phyloP scores from a whole-genome alignment of 2,329 filamentous ascomycete species.

The Grosmannia huntii region DNA sequence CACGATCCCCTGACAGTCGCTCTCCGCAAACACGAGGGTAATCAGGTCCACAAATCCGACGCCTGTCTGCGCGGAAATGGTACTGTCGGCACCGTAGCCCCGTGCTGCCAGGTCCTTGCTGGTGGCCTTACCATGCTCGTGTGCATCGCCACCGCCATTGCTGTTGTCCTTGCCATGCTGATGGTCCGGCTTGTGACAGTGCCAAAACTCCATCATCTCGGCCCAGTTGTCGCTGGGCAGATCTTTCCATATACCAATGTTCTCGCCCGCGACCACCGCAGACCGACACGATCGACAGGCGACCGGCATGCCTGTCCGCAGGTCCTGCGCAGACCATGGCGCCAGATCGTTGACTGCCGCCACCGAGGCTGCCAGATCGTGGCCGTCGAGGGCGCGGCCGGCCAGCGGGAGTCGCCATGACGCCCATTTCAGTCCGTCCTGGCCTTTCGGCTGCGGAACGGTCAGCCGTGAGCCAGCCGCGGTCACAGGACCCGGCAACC shows the following conservation, averaged over 20 bases:
- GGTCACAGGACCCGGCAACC: slow-evolving; percentile 30
- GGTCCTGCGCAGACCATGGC: slow-evolving; percentile 44
- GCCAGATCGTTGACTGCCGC: slow-evolving; percentile 11
- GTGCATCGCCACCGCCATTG: slow-evolving; percentile 1
- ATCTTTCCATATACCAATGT: slow-evolving; percentile 64
- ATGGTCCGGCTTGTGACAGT: slow-evolving; percentile 77
- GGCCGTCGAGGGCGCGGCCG: background rate
- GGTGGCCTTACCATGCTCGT: slow-evolving; percentile 15
- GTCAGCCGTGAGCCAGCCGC: slow-evolving; percentile 15
- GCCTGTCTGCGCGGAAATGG: slow-evolving; percentile 50
- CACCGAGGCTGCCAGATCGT: background rate
- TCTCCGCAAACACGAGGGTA: slow-evolving; percentile 56
- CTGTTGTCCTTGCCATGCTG: slow-evolving; percentile 3
- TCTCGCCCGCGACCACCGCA: slow-evolving; percentile 23
- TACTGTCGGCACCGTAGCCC: slow-evolving; percentile 74
- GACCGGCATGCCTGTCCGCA: slow-evolving; percentile 27
- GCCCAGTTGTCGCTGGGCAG: slow-evolving; percentile 96
- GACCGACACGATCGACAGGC: slow-evolving; percentile 27
- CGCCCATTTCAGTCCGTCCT: background rate
- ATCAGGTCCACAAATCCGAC: slow-evolving; percentile 72
- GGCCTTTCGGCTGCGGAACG: slow-evolving; percentile 2
- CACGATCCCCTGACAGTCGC: slow-evolving; percentile 44
- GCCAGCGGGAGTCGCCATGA: slow-evolving; percentile 38
- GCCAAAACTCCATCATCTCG: slow-evolving; percentile 99
- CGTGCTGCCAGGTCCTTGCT: slow-evolving; percentile 43